phyloP scores from a whole-genome alignment of 352 stramenopile genomes.

The Lagenidium giganteum region DNA sequence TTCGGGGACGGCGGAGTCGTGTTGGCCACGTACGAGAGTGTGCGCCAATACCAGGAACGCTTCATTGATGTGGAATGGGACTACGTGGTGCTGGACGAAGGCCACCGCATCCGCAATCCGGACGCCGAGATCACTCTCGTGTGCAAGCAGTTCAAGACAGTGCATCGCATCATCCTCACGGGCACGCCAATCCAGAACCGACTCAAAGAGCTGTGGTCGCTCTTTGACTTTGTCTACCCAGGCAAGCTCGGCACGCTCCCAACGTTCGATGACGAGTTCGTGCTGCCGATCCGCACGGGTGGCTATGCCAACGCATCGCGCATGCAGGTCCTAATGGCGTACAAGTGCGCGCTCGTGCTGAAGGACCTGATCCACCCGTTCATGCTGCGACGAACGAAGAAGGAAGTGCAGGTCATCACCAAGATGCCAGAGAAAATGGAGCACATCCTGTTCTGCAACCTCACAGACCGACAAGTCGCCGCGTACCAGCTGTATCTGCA shows the following conservation, averaged over 20 bases:
- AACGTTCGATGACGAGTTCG: slow-evolving; percentile 96
- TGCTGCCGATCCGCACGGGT: slow-evolving; percentile 92
- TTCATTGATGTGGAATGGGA: slow-evolving; percentile 91
- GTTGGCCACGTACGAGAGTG: slow-evolving; percentile 95
- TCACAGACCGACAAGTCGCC: slow-evolving; percentile 79
- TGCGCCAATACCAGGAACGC: slow-evolving; percentile 82
- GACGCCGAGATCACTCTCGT: slow-evolving; percentile 93
- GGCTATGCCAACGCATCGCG: slow-evolving; percentile 86
- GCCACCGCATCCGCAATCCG: slow-evolving; percentile 97
- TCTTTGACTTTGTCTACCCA: slow-evolving; percentile 99
- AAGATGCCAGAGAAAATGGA: slow-evolving; percentile 95
- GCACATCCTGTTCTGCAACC: slow-evolving; percentile 95
- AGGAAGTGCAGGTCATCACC: slow-evolving; percentile 87
- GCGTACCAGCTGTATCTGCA: slow-evolving; percentile 90
- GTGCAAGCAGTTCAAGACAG: slow-evolving; percentile 85
- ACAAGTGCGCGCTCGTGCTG: slow-evolving; percentile 93
- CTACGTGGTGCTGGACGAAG: slow-evolving; percentile 97
- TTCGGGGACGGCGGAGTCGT: slow-evolving; percentile 73
- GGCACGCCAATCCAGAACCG: slow-evolving; percentile 92
- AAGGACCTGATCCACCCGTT: slow-evolving; percentile 95
- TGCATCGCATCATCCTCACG: slow-evolving; percentile 89
- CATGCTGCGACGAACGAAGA: slow-evolving; percentile 92
- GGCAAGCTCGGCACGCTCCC: slow-evolving; percentile 93
- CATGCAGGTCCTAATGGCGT: slow-evolving; percentile 94
- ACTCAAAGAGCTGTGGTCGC: slow-evolving; percentile 93